phyloP scores from a whole-genome alignment of 2,329 filamentous ascomycete genomes.

The Plenodomus tracheiphilus region DNA sequence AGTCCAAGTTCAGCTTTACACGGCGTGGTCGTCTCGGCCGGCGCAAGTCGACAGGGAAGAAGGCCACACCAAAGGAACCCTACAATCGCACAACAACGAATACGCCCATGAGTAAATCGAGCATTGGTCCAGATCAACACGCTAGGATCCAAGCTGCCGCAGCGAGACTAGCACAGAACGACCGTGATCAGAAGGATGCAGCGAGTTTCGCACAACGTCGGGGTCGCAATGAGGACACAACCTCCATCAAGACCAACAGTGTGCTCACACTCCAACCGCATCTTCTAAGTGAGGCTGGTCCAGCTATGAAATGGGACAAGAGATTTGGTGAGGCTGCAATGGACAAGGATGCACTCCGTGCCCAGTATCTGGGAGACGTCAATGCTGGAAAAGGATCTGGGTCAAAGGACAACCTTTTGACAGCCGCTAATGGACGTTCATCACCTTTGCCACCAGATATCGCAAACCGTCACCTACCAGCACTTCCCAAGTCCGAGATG shows the following conservation, averaged over 20 bases:
- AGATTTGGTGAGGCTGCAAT: constrained; percentile 92
- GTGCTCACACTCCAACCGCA: constrained; percentile 84
- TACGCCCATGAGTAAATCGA: constrained; percentile 72
- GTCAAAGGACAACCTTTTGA: constrained; percentile 50
- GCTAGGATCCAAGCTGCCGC: constrained; percentile 92
- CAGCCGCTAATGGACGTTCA: constrained; percentile 35
- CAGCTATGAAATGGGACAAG: constrained; percentile 95
- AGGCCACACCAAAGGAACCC: constrained; percentile 52
- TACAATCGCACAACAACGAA: constrained; percentile 55
- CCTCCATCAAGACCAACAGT: constrained; percentile 78
- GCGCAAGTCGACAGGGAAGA: constrained; percentile 50
- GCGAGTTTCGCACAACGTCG: constrained; percentile 58
- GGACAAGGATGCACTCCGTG: constrained; percentile 82
- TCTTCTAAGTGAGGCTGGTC: constrained; percentile 83
- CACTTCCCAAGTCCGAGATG: constrained; percentile 43
- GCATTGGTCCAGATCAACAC: constrained; percentile 87
- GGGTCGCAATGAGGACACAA: constrained; percentile 57
- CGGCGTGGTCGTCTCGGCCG: constrained; percentile 71
- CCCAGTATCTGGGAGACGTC: constrained; percentile 79
- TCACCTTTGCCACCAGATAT: constrained; percentile 28
- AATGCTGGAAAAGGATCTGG: constrained; percentile 70
- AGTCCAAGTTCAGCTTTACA: constrained; percentile 83
- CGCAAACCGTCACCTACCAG: constrained; percentile 48
- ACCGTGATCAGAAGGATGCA: constrained; percentile 61
- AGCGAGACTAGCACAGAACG: constrained; percentile 74